Conservation (phyloP, 257 asterid species). For the Solanum acaule region DNA sequence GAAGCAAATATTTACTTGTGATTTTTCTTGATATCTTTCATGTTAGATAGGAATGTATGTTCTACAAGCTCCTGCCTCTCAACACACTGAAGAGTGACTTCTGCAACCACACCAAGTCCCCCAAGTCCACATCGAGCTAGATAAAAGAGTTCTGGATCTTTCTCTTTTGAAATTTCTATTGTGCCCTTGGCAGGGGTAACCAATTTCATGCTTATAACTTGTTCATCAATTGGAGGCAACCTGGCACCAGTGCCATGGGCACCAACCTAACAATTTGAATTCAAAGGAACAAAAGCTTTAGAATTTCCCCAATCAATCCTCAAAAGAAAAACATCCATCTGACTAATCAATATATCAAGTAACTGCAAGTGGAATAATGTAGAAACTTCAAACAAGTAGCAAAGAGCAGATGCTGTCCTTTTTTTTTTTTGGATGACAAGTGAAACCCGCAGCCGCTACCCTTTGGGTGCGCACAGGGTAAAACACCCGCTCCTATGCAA, state of each 20-base stretch:
- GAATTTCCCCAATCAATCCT: not conserved
- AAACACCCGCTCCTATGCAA: too few relatives aligned
- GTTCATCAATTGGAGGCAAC: slow-evolving; percentile 94
- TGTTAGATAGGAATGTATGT: slow-evolving; percentile 69
- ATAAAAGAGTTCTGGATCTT: slow-evolving; percentile 83
- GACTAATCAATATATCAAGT: not conserved
- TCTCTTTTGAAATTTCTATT: slow-evolving; percentile 75
- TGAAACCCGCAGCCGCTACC: too few relatives aligned
- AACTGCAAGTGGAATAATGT: not conserved
- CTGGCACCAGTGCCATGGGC: slow-evolving; percentile 98
- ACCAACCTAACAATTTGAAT: slow-evolving; percentile 56
- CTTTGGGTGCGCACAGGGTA: too few relatives aligned
- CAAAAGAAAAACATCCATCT: not conserved
- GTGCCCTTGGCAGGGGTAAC: slow-evolving; percentile 91
- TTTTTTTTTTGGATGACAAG: too few relatives aligned
- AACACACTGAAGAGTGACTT: slow-evolving; percentile 91
- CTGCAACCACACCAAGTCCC: slow-evolving; percentile 96
- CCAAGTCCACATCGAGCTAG: slow-evolving; percentile 98
- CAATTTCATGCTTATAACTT: slow-evolving; percentile 88
- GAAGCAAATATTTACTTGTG: slow-evolving; percentile 58
- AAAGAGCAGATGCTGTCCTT: not conserved
- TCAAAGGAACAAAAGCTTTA: not conserved
- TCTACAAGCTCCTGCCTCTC: slow-evolving; percentile 92
- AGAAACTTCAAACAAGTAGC: not conserved
- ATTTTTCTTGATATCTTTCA: slow-evolving; percentile 74